These are phyloP conservation scores for Elsinoe arachidis DNA, from an alignment of 2,329 filamentous ascomycete genomes.

Conservation along the genomic window DNA sequence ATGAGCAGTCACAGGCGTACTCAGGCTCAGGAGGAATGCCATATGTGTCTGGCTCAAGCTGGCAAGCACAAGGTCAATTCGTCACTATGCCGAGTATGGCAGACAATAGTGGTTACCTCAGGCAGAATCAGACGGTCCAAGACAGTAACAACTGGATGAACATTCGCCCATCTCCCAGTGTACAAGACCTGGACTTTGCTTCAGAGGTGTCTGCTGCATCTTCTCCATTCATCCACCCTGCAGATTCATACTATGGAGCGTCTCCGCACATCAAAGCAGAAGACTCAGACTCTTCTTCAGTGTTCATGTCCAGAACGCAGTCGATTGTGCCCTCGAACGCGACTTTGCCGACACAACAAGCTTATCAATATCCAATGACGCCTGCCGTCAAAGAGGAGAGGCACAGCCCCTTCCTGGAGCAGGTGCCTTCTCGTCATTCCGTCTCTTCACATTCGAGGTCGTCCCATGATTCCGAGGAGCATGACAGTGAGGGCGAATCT, in stretches of 20 bases:
- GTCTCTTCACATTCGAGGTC: conserved; percentile 4
- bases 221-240: background rate
- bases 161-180: background rate
- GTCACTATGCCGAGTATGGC: conserved; percentile 8
- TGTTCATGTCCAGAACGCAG: conserved; percentile 1
- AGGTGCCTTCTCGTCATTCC: background rate
- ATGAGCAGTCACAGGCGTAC: background rate
- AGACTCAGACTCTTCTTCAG: conserved; percentile 6
- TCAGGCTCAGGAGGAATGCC: background rate
- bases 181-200: conserved; percentile 8
- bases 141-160: background rate
- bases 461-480: background rate
- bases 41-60: background rate
- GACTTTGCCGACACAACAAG: background rate
- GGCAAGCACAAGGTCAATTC: background rate
- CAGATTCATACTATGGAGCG: background rate
- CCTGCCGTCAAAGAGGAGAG: conserved; percentile 3
- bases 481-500: background rate
- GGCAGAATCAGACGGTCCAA: background rate
- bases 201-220: conserved; percentile 11
- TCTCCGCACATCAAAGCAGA: conserved; percentile 12
- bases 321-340: background rate
- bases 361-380: background rate
- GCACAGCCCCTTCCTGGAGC: background rate
- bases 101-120: background rate